These are phyloP conservation scores for Cyberlindnera lachancei DNA, from an alignment of 805 yeast species.

Conservation along the genomic window DNA sequence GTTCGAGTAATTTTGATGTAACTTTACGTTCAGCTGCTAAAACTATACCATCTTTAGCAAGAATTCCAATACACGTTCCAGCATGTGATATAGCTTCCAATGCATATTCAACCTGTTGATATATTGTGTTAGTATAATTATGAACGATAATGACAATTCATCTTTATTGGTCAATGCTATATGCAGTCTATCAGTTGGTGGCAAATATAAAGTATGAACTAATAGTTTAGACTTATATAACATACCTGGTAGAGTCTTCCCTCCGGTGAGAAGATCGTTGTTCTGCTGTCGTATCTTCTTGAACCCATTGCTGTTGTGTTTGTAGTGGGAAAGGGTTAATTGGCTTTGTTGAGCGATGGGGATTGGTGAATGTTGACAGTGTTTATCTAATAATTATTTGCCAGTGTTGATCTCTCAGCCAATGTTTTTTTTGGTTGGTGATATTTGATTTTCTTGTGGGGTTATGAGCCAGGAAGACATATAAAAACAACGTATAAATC, in stretches of 20 bases:
- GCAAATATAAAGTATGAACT: too few relatives aligned
- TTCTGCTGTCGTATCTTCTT: slow-evolving; percentile 98
- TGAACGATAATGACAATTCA: too few relatives aligned
- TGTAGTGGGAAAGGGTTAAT: too few relatives aligned
- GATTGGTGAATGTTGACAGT: neutral
- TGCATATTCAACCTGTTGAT: slow-evolving; percentile 78
- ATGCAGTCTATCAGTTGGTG: too few relatives aligned
- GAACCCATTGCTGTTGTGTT: slow-evolving; percentile 46
- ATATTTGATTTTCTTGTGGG: too few relatives aligned
- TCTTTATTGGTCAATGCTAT: neutral
- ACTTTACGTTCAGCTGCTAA: slow-evolving; percentile 96
- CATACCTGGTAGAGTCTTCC: slow-evolving; percentile 88
- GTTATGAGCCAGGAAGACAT: too few relatives aligned
- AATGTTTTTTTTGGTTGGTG: too few relatives aligned
- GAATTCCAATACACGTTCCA: slow-evolving; percentile 93
- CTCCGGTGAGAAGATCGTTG: slow-evolving; percentile 98
- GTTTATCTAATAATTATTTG: too few relatives aligned
- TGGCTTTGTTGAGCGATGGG: neutral
- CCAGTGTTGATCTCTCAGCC: too few relatives aligned
- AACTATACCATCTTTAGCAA: slow-evolving; percentile 82
- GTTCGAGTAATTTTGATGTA: slow-evolving; percentile 86
- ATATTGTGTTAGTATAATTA: slow-evolving; percentile 5
- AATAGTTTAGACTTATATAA: neutral
- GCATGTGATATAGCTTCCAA: slow-evolving; percentile 96
- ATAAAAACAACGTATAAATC: too few relatives aligned